Evolutionary conservation across 768 basidiomycete genomes (phyloP).

Genomic region (Macrocybe gigantea): DNA sequence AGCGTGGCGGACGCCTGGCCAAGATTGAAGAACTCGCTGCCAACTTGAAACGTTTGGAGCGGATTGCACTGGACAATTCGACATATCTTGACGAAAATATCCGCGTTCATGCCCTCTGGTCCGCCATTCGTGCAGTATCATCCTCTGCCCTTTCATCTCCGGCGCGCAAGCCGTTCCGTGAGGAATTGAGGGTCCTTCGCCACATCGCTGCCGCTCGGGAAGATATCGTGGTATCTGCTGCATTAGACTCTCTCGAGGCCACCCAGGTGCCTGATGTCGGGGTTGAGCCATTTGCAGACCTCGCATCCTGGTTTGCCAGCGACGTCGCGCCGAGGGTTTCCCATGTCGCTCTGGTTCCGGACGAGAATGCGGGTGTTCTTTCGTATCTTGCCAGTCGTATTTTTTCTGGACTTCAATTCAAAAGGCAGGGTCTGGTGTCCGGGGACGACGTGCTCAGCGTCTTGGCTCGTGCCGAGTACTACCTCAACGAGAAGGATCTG

Average conservation of each 20-base stretch:
- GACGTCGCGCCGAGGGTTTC: constrained; percentile 81
- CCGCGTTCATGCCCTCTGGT: constrained; percentile 88
- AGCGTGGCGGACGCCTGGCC: constrained; percentile 91
- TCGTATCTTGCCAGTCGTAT: constrained; percentile 81
- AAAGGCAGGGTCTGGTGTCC: constrained; percentile 68
- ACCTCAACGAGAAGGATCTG: constrained; percentile 88
- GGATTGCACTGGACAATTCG: constrained; percentile 88
- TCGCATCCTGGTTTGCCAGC: constrained; percentile 86
- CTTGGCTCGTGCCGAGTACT: constrained; percentile 82
- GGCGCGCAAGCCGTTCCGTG: constrained; percentile 78
- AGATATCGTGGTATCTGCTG: constrained; percentile 59
- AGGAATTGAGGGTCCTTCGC: constrained; percentile 80
- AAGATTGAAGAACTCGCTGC: constrained; percentile 92
- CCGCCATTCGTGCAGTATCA: constrained; percentile 78
- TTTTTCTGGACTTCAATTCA: constrained; percentile 73
- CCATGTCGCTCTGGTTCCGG: constrained; percentile 89
- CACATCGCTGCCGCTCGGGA: constrained; percentile 68
- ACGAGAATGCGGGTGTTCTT: constrained; percentile 81
- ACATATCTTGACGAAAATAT: constrained; percentile 90
- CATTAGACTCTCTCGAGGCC: constrained; percentile 62
- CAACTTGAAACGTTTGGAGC: constrained; percentile 85
- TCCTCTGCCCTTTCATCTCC: constrained; percentile 59
- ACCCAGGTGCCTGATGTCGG: constrained; percentile 74
- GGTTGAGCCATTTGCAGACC: constrained; percentile 84
- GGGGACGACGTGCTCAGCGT: constrained; percentile 86